These are phyloP conservation scores for Talaromyces amestolkiae DNA, from an alignment of 2,329 filamentous ascomycete species.

Conservation along the genomic window DNA sequence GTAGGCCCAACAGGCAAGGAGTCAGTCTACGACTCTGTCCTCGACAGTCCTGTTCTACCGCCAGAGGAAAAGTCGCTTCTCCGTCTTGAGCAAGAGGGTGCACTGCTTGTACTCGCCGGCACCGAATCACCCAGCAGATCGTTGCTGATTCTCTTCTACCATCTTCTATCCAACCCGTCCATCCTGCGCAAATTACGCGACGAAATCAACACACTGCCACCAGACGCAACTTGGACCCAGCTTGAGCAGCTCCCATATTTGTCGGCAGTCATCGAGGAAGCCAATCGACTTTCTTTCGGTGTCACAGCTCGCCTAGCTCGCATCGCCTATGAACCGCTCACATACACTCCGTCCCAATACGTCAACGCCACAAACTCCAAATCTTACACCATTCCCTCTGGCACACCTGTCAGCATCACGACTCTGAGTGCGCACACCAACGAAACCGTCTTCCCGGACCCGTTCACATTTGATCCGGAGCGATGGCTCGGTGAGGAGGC, in stretches of 20 bases:
- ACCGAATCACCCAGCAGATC: not conserved
- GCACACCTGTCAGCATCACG: not conserved
- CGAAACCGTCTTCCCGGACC: not conserved
- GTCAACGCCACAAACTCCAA: not conserved
- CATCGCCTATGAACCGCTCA: not conserved
- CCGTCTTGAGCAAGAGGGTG: not conserved
- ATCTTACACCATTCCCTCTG: not conserved
- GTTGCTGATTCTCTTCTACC: not conserved
- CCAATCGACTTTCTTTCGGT: not conserved
- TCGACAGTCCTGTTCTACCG: constrained; percentile 26
- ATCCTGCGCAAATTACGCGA: not conserved
- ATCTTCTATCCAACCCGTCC: not conserved
- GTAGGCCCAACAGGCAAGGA: constrained; percentile 21
- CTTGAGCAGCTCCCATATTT: not conserved
- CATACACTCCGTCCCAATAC: not conserved
- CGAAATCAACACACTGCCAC: not conserved
- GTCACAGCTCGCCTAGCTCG: not conserved
- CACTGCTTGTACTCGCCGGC: not conserved
- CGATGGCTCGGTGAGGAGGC: not conserved
- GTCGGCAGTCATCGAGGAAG: not conserved
- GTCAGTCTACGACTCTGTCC: constrained; percentile 31
- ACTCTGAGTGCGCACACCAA: not conserved
- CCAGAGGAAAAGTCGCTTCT: constrained; percentile 24
- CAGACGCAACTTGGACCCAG: not conserved
- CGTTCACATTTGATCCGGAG: not conserved